Evolutionary conservation across 1,284 basidiomycete species (phyloP).

Genomic region (Tilletia caries): DNA sequence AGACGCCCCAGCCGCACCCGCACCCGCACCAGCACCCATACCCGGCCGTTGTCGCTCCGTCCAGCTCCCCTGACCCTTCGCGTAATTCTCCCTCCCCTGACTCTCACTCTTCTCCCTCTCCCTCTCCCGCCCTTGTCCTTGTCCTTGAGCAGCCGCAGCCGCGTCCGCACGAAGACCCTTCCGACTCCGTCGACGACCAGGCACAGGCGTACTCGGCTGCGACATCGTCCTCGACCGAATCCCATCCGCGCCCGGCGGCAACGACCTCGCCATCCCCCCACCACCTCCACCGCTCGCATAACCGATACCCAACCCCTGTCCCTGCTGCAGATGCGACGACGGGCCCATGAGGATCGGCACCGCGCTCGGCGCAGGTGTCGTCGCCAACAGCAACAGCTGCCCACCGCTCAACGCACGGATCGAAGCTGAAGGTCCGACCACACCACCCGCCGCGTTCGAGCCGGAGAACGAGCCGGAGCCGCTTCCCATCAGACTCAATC

Average conservation of each 20-base stretch:
- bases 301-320: background rate
- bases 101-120: background rate
- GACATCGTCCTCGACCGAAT: background rate
- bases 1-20: background rate
- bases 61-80: constrained; percentile 7
- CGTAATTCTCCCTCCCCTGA: constrained; percentile 1
- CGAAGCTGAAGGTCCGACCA: constrained; percentile 2
- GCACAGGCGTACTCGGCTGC: background rate
- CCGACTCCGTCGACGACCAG: background rate
- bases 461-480: too few relatives aligned
- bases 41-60: background rate
- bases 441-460: background rate
- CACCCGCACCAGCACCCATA: background rate
- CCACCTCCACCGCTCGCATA: background rate
- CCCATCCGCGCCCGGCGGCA: background rate
- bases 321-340: background rate
- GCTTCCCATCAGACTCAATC: background rate
- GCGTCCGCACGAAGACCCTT: background rate
- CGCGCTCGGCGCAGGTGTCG: background rate
- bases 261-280: background rate
- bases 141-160: background rate
- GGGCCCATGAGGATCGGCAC: background rate
- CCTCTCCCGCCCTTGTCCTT: background rate
- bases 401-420: constrained; percentile 3
- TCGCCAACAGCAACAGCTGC: background rate